Base-by-base conservation (phyloP, 768 basidiomycete species). In the Leucocoprinus birnbaumii region DNA sequence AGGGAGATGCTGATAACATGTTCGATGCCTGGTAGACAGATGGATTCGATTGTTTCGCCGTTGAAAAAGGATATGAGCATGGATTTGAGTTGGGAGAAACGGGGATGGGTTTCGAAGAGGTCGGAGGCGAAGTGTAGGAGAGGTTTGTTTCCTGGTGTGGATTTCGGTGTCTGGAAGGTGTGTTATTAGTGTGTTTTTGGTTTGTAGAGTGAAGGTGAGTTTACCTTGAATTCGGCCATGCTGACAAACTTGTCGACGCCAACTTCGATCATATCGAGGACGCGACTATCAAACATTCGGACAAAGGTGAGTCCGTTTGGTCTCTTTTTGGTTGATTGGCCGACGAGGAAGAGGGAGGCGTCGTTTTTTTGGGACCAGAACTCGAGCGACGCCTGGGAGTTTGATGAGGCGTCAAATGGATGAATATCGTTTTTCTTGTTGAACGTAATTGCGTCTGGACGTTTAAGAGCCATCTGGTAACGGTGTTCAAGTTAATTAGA, bases 321-420 rank as follows among this genome's bases (percentile, higher is more conserved):
- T 49, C 94, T 77, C 67, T 99, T 99, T 73, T 99, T 99, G 24
- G 87, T 91, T 63, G 87, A 92, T 63, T 94, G 88, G 1, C 94
- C 97, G 31, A 97, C 73, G 11, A 96, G 72, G 65, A 98, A 97
- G 66, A 98, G 75, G 2, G 87, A 87, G 2, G 94, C 94, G 62
- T 98, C 97, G 71, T 98, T 98, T 73, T 98, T 99, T 11, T 75
- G 65, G 1, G 88, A 77, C 92, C 94, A 99, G 68, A 98, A 98
- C 61, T 91, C 92, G 27, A 99, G 76, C 1, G 93, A 92, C 5
- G 63, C 51, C 14, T 63, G 38, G 0, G 69, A 71, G 14, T 62
- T 62, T 2, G 69, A 66, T 1, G 63, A 51, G 55, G 90, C 79
- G 62, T 98, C 96, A 66, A 99, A 98, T 3, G 97, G 97, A 38